phyloP scores from a whole-genome alignment of 2,329 filamentous ascomycete genomes.

The Trichophyton mentagrophytes region DNA sequence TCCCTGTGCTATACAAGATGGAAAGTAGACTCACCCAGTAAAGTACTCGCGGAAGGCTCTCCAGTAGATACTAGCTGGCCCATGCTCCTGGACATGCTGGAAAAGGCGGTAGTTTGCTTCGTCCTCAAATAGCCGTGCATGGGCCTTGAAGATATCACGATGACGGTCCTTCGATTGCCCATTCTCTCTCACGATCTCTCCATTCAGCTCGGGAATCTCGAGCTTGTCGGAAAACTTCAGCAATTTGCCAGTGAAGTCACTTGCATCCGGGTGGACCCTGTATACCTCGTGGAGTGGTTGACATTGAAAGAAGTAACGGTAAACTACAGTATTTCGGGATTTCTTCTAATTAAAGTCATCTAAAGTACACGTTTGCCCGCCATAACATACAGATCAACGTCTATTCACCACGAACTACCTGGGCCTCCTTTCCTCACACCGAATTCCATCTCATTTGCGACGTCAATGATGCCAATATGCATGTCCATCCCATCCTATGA shows the following conservation, averaged over 20 bases:
- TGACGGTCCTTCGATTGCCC: neutral
- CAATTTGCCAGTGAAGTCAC: neutral
- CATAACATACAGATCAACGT: neutral
- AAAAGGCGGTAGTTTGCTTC: slow-evolving; percentile 17
- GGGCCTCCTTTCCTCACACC: neutral
- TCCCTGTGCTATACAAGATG: neutral
- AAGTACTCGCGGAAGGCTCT: slow-evolving; percentile 19
- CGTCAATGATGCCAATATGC: neutral
- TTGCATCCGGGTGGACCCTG: neutral
- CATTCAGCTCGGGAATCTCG: neutral
- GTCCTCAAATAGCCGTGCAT: slow-evolving; percentile 8
- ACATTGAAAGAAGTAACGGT: neutral
- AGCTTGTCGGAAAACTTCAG: neutral
- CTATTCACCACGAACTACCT: neutral
- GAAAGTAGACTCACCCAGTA: slow-evolving; percentile 16
- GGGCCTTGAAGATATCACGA: neutral
- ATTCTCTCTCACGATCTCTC: neutral
- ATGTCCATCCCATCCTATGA: neutral
- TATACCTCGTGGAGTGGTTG: neutral
- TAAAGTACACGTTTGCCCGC: neutral
- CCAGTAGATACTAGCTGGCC: slow-evolving; percentile 17
- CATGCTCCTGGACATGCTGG: slow-evolving; percentile 14
- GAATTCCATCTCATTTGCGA: neutral
- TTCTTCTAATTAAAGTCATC: neutral
- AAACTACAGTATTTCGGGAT: slow-evolving; percentile 1